A percentile compares a stretch with the other conserved stretches of the same genome.
phyloP scores from a whole-genome alignment of 192 early-diverging fungal species.

The Pilobolus umbonatus region DNA sequence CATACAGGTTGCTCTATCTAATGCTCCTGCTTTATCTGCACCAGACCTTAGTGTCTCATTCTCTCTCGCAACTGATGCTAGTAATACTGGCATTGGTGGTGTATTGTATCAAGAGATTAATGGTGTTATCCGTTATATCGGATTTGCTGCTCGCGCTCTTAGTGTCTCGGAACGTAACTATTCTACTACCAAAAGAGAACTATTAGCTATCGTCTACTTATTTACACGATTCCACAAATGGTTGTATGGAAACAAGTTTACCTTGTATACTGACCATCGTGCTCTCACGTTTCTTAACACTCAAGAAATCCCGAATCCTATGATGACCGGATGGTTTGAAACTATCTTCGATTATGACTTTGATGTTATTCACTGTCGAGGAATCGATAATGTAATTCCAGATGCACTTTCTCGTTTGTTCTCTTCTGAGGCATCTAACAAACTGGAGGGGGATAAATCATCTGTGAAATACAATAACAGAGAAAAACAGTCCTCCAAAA shows the following conservation, averaged over 20 bases:
- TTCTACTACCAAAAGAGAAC: neutral
- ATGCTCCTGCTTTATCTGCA: slow-evolving; percentile 18
- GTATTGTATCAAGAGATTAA: slow-evolving; percentile 28
- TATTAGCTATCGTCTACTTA: neutral
- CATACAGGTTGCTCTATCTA: neutral
- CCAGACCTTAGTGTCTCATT: slow-evolving; percentile 23
- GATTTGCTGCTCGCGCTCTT: neutral
- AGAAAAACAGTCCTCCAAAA: neutral
- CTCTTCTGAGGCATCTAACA: neutral
- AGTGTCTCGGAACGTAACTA: neutral
- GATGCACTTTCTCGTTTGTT: slow-evolving; percentile 29
- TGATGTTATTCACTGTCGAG: slow-evolving; percentile 14
- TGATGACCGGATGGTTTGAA: slow-evolving; percentile 29
- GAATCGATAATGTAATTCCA: slow-evolving; percentile 29
- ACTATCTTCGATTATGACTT: slow-evolving; percentile 29
- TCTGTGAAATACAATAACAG: neutral
- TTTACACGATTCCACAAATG: slow-evolving; percentile 34
- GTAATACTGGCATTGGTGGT: slow-evolving; percentile 32
- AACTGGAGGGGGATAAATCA: slow-evolving; percentile 14
- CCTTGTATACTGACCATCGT: slow-evolving; percentile 34
- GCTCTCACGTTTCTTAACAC: slow-evolving; percentile 28
- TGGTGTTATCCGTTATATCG: neutral
- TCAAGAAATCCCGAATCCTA: slow-evolving; percentile 16
- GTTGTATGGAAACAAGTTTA: slow-evolving; percentile 30
- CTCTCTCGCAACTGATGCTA: slow-evolving; percentile 33